Evolutionary conservation across 768 basidiomycete species (phyloP).

Genomic region (Suillus subluteus): DNA sequence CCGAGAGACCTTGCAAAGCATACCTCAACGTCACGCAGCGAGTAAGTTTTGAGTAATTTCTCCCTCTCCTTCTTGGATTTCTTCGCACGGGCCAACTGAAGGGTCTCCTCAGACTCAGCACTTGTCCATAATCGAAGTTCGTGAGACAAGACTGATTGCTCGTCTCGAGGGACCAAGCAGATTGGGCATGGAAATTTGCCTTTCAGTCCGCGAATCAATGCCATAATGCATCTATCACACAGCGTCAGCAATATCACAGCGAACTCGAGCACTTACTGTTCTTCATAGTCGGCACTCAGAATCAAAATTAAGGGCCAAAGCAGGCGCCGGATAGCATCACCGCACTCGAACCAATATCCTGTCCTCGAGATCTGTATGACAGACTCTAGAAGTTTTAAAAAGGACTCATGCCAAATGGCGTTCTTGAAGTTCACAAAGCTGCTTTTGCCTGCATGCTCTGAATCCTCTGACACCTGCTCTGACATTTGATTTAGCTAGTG

Average conservation of each 20-base stretch:
- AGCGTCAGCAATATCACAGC: not conserved
- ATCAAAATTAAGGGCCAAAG: constrained; percentile 15
- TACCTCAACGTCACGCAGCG: constrained; percentile 10
- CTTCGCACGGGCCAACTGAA: not conserved
- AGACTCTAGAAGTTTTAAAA: constrained; percentile 11
- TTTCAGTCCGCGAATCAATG: constrained; percentile 18
- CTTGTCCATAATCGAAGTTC: not conserved
- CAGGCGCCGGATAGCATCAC: not conserved
- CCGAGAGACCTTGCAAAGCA: not conserved
- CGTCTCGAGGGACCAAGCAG: constrained; percentile 16
- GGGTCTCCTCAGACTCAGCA: not conserved
- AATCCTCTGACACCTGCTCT: constrained; percentile 12
- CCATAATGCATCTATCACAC: constrained; percentile 23
- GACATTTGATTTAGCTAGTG: not conserved
- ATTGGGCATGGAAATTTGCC: constrained; percentile 21
- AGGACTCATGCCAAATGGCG: constrained; percentile 16
- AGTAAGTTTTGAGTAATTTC: not conserved
- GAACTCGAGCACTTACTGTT: constrained; percentile 17
- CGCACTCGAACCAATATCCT: constrained; percentile 8
- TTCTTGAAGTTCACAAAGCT: constrained; percentile 17
- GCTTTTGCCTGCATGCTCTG: constrained; percentile 3
- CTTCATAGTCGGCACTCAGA: constrained; percentile 18
- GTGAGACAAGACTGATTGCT: not conserved
- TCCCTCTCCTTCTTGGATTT: constrained; percentile 6
- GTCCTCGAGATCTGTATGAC: constrained; percentile 6